A percentile compares a stretch with the other conserved stretches of the same genome.
phyloP scores from a whole-genome alignment of 2,329 filamentous ascomycete genomes.

The Cercospora janseana region DNA sequence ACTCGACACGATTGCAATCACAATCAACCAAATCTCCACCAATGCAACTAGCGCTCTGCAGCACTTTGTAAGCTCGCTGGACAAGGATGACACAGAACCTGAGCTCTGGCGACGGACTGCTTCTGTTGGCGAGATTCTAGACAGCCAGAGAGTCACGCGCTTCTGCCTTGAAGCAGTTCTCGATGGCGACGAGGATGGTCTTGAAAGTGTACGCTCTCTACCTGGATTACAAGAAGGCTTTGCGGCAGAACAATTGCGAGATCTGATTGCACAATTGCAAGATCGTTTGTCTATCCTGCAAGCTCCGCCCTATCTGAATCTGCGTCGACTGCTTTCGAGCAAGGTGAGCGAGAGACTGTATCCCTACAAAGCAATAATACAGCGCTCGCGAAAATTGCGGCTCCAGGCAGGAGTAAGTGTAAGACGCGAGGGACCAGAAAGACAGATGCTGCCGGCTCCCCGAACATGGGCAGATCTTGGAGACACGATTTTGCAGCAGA shows the following conservation, averaged over 20 bases:
- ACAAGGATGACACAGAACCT: conserved; percentile 63
- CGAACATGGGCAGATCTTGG: conserved; percentile 37
- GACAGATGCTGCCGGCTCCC: conserved; percentile 30
- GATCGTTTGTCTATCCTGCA: conserved; percentile 57
- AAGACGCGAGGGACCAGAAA: conserved; percentile 12
- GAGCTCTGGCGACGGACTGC: conserved; percentile 63
- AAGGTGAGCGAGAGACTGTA: conserved; percentile 55
- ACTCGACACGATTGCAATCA: conserved; percentile 30
- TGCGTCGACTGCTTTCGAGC: conserved; percentile 51
- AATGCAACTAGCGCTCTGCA: conserved; percentile 47
- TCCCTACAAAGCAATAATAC: conserved; percentile 49
- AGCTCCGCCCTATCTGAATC: conserved; percentile 50
- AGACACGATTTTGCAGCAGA: conserved; percentile 33
- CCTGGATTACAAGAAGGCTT: conserved; percentile 58
- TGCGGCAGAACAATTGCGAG: conserved; percentile 52
- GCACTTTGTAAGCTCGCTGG: conserved; percentile 61
- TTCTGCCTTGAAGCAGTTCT: conserved; percentile 64
- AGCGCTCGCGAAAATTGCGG: conserved; percentile 16
- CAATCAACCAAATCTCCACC: conserved; percentile 33
- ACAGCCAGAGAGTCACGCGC: conserved; percentile 58
- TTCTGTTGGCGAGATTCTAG: conserved; percentile 56
- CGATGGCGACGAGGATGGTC: conserved; percentile 58
- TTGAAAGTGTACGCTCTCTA: conserved; percentile 55
- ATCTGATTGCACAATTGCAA: conserved; percentile 51
- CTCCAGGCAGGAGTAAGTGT: background rate